A percentile compares a stretch with the other conserved stretches of the same genome.
phyloP scores from a whole-genome alignment of 179 eudicot species.

The Silene noctiflora region DNA sequence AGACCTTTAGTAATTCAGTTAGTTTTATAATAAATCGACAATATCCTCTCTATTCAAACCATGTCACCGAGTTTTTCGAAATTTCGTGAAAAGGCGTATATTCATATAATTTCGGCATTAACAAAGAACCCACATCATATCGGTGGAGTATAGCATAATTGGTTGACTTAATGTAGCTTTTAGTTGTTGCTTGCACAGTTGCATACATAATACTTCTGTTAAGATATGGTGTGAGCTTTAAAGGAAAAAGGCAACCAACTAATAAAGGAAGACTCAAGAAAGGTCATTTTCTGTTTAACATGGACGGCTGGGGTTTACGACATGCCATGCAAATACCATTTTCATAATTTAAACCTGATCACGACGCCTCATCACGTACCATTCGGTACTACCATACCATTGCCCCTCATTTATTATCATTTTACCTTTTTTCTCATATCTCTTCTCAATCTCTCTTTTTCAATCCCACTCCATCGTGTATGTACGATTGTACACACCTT shows the following conservation, averaged over 20 bases:
- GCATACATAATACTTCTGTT: too few relatives aligned
- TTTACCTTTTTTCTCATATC: too few relatives aligned
- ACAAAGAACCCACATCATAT: not conserved
- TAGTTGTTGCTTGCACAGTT: not conserved
- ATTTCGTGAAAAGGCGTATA: too few relatives aligned
- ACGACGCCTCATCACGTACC: constrained; percentile 30
- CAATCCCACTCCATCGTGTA: too few relatives aligned
- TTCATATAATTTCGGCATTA: too few relatives aligned
- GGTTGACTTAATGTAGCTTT: not conserved
- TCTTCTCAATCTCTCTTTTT: too few relatives aligned
- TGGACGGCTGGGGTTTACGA: constrained; percentile 29
- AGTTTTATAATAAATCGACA: too few relatives aligned
- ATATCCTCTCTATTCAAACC: too few relatives aligned
- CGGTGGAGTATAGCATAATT: not conserved
- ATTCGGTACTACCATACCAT: constrained; percentile 13
- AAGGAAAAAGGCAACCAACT: constrained; percentile 12
- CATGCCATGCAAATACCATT: constrained; percentile 24
- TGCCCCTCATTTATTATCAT: not conserved
- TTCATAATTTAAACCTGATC: constrained; percentile 23
- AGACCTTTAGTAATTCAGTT: too few relatives aligned
- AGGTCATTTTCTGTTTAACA: not conserved
- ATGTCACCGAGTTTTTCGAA: too few relatives aligned
- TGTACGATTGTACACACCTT: too few relatives aligned
- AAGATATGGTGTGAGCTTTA: constrained; percentile 3
- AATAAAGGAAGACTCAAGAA: not conserved